A percentile compares a stretch with the other conserved stretches of the same genome.
Conservation (phyloP, 2,329 filamentous ascomycete species). For the Botryotinia calthae region DNA sequence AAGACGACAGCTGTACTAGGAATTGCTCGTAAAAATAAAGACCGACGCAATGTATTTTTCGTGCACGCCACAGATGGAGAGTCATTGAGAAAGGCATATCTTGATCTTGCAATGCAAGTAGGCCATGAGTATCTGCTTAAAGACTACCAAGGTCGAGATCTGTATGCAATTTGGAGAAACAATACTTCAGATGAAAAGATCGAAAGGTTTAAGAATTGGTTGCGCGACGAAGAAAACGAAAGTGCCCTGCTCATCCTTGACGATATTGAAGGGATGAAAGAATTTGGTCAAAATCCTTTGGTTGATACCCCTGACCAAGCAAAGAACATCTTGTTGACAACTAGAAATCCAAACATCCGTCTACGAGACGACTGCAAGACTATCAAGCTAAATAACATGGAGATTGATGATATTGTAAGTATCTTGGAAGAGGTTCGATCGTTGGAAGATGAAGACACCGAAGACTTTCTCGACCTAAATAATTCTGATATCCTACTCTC, state of each 20-base stretch:
- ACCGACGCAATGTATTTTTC: not conserved
- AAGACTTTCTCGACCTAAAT: not conserved
- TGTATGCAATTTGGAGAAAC: not conserved
- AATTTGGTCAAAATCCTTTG: not conserved
- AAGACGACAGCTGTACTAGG: not conserved
- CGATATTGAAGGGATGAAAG: not conserved
- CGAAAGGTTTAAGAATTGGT: not conserved
- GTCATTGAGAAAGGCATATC: not conserved
- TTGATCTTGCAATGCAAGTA: not conserved
- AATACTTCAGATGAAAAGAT: not conserved
- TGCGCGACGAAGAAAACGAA: not conserved
- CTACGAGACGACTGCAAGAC: not conserved
- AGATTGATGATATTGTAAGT: not conserved
- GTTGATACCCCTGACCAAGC: not conserved
- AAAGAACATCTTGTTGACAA: not conserved
- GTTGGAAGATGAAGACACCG: not conserved
- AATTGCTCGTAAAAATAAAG: not conserved
- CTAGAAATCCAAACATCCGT: not conserved
- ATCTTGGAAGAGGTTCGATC: not conserved
- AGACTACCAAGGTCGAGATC: not conserved
- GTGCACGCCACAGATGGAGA: not conserved
- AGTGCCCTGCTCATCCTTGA: slow-evolving; percentile 4
- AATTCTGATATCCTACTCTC: not conserved
- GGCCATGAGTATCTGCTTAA: not conserved
- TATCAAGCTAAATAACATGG: not conserved